Base-by-base conservation (phyloP, 1,139 yeast genomes). In the Chernovozyma sophiae-reginae region DNA sequence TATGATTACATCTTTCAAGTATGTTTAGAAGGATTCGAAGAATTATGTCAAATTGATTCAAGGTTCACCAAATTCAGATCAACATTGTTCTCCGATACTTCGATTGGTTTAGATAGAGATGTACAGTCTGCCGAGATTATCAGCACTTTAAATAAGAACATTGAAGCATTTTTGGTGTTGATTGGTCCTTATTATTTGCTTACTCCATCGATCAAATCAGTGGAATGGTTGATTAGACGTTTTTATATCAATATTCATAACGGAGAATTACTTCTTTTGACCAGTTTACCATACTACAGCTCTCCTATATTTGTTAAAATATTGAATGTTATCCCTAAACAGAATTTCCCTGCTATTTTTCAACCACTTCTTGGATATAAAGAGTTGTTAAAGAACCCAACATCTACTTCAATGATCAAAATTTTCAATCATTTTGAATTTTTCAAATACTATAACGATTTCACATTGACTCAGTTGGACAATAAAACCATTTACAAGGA, bases 211-310 rank as follows among this genome's bases (percentile, higher is more conserved):
- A 57, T 87, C 35, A 82, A 81, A 51, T 94, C 97, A 10, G 70
- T 87, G 11, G 99, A 92, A 65, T 92, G 98, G 98, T 76, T 92
- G 28, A 82, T 92, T 19, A 82, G 98, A 64, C 75, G 97, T 50
- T 94, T 90, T 58, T 87, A 86, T 56, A 79, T 86, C 47, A 92
- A 92, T 55, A 71, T 86, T 33, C 83, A 84, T 52, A 87, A 86
- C 51, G 68, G 89, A 0, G 97, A 92, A 56, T 56, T 70, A 41
- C 55, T 92, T 28, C 53, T 94, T 32, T 63, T 90, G 40, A 72
- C 89, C 3, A 73, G 83, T 2, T 68, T 92, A 49, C 95, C 97
- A 20, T 86, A 85, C 60, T 87, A 82, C 56, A 75, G 74, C 47
- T 69, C 77, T 31, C 82, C 89, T 0, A 68, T 85, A 3, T 92